phyloP scores from a whole-genome alignment of 352 stramenopile species.

The Phytophthora crassamura region DNA sequence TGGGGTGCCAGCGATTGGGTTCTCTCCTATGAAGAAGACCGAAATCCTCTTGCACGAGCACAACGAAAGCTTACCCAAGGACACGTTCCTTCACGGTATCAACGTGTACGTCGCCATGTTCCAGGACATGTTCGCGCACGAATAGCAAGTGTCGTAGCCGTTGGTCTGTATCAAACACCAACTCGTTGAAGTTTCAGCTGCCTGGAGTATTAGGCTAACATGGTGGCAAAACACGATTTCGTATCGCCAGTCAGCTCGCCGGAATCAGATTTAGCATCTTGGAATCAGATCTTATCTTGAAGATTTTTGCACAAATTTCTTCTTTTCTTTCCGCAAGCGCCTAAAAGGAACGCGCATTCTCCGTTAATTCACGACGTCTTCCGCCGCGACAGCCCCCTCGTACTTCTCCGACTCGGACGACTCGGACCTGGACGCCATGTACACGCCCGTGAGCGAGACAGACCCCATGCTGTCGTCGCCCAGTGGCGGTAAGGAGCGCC shows the following conservation, averaged over 20 bases:
- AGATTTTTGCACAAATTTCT: too few relatives aligned
- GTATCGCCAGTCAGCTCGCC: too few relatives aligned
- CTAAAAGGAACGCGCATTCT: too few relatives aligned
- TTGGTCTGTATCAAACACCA: too few relatives aligned
- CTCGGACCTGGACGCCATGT: slow-evolving; percentile 60
- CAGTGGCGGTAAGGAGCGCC: slow-evolving; percentile 39
- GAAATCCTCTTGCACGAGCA: slow-evolving; percentile 97
- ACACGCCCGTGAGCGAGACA: slow-evolving; percentile 69
- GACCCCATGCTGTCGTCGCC: slow-evolving; percentile 81
- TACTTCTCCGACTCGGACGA: slow-evolving; percentile 32
- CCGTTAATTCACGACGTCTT: too few relatives aligned
- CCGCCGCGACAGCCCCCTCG: slow-evolving; percentile 14
- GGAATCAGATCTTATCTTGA: too few relatives aligned
- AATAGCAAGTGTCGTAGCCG: too few relatives aligned
- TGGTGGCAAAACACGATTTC: too few relatives aligned
- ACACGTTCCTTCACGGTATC: slow-evolving; percentile 94
- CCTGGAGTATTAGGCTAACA: too few relatives aligned
- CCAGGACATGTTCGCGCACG: slow-evolving; percentile 53
- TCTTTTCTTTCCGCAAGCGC: too few relatives aligned
- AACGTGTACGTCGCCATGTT: slow-evolving; percentile 82
- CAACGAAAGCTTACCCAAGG: slow-evolving; percentile 95
- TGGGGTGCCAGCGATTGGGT: slow-evolving; percentile 73
- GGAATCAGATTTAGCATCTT: too few relatives aligned
- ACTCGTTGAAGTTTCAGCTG: too few relatives aligned
- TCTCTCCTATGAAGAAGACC: slow-evolving; percentile 95